Base-by-base conservation (phyloP, 2,329 filamentous ascomycete species). In the Meredithiella fracta region DNA sequence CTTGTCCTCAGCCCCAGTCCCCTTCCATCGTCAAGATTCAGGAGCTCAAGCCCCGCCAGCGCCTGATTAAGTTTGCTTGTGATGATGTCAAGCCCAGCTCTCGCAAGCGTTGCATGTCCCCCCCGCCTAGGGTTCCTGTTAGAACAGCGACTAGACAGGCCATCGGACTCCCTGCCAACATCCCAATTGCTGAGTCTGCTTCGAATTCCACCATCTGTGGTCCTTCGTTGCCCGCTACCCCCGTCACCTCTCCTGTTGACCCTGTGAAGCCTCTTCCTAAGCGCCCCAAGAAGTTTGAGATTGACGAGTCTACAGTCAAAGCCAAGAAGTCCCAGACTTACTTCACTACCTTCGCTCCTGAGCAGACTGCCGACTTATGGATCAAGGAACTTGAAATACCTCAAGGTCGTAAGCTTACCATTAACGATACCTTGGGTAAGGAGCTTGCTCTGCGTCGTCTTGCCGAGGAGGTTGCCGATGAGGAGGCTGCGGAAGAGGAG, bases 341-440 rank as follows among this genome's bases (percentile, higher is more conserved):
- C 51, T 97, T 96, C 65, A 87, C 96, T 66, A 91, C 95, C 64
- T 97, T 97, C 66, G 91, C 87, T 47, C 89, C 87, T 47, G 76
- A 82, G 58, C 75, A 84, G 42, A 80, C 87, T 58, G 85, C 92
- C 60, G 90, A 96, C 58, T 90, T 95, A 63, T 98, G 92, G 92
- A 86, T 94, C 29, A 11, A 9, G n/a, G 80, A 84, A 56, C 83
- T 86, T 63, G 73, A 78, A 34, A 74, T 77, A 6, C 77, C 78
- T 31, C 73, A 80, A 61, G 75, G 76, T 56, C 76, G 76, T 52
- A 88, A 86, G 64, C 74, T 98, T 40, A 97, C 90, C 3, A 83
- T 98, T 61, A 82, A 84, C 62, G 92, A 97, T 65, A 94, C 90
- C 3, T 75, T 98, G 61, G 77, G 80, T 66, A 94, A 94, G 68